These are phyloP conservation scores for Yamadazyma atlantica DNA, from an alignment of 1,139 yeast genomes.

Conservation along the genomic window DNA sequence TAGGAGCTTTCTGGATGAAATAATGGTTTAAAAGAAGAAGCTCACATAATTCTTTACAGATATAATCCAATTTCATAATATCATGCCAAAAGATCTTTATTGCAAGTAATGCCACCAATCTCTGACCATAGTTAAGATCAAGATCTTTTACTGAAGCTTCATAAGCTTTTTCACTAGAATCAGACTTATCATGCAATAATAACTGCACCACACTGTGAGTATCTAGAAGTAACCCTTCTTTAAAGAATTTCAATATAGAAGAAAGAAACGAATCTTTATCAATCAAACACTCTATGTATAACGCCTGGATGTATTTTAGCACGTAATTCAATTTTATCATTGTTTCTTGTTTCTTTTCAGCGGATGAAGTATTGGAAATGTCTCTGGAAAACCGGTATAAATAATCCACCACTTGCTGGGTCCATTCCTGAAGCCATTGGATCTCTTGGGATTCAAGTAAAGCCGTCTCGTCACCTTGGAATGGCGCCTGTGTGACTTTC, in stretches of 20 bases:
- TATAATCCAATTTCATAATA: conserved; percentile 49
- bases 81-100: conserved; percentile 74
- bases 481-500: conserved; percentile 14
- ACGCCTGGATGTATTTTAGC: conserved; percentile 56
- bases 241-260: conserved; percentile 60
- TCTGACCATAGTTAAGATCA: conserved; percentile 37
- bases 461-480: conserved; percentile 5
- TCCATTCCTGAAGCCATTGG: conserved; percentile 85
- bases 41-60: conserved; percentile 63
- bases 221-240: conserved; percentile 50
- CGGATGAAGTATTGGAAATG: conserved; percentile 23
- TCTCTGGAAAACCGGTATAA: conserved; percentile 52
- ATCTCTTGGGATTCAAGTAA: conserved; percentile 30
- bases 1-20: conserved; percentile 26
- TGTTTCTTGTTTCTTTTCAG: conserved; percentile 45
- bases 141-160: conserved; percentile 16
- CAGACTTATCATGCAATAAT: conserved; percentile 13
- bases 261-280: conserved; percentile 62
- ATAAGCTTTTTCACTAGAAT: conserved; percentile 13
- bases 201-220: conserved; percentile 22
- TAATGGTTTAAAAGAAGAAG: conserved; percentile 43
- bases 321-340: conserved; percentile 57
- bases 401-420: conserved; percentile 69
- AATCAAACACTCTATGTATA: conserved; percentile 67
- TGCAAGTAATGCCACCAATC: conserved; percentile 50